Evolutionary conservation across 192 early-diverging fungal species (phyloP).

Genomic region (Gryganskiella cystojenkinii): DNA sequence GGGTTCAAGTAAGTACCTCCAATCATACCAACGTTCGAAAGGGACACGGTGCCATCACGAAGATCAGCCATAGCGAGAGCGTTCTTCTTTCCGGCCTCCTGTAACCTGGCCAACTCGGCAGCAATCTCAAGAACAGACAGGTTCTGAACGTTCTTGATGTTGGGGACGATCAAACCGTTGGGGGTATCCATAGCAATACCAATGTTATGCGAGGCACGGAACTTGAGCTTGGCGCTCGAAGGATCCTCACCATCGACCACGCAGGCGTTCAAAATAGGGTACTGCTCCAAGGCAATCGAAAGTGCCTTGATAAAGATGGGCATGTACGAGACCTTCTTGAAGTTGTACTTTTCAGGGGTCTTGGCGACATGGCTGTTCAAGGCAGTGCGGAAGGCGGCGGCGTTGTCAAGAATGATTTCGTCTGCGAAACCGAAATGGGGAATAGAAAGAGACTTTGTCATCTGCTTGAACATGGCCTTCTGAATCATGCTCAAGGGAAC

Average conservation of each 20-base stretch:
- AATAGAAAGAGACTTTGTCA: conserved; percentile 92
- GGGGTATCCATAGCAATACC: conserved; percentile 99
- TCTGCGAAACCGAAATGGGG: conserved; percentile 97
- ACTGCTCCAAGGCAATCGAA: conserved; percentile 81
- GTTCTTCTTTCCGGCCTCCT: conserved; percentile 69
- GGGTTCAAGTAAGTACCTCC: conserved; percentile 92
- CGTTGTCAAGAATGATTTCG: conserved; percentile 82
- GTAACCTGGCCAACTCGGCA: conserved; percentile 80
- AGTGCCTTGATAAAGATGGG: conserved; percentile 96
- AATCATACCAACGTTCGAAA: conserved; percentile 96
- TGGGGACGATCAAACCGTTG: conserved; percentile 91
- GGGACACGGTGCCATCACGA: conserved; percentile 86
- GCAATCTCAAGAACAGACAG: conserved; percentile 94
- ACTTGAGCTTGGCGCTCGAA: conserved; percentile 70
- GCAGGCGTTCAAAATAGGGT: conserved; percentile 88
- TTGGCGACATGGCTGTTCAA: conserved; percentile 74
- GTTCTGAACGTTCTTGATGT: conserved; percentile 90
- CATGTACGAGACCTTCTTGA: conserved; percentile 91
- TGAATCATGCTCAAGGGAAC: conserved; percentile 86
- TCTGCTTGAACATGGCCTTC: conserved; percentile 96
- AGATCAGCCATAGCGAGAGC: conserved; percentile 75
- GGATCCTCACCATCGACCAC: conserved; percentile 60
- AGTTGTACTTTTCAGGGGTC: conserved; percentile 55
- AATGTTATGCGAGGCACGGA: conserved; percentile 88
- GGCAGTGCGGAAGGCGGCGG: conserved; percentile 66